Base-by-base conservation (phyloP, 768 basidiomycete species). In the Pisolithus orientalis region DNA sequence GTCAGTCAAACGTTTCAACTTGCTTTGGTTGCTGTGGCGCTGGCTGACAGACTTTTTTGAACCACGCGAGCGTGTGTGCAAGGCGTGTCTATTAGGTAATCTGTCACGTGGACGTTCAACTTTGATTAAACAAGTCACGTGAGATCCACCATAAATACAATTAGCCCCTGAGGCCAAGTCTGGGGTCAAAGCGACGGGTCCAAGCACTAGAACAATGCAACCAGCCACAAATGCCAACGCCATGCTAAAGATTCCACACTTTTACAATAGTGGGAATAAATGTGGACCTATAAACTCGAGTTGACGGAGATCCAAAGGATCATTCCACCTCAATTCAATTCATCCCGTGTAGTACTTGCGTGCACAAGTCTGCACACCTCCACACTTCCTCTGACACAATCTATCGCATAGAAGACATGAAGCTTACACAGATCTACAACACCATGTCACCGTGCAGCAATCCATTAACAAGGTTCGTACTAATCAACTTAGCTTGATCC, bases 11-110 rank as follows among this genome's bases (percentile, higher is more conserved):
- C 21, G 21, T 21, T 21, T 21, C 21, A 47, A 34, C 34, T 47
- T 40, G 55, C 46, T 44, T 25, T 42, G 47, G 29, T 38, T 27
- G 14, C 54, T 53, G 57, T 38, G 13, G 6, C 9, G 38, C 24
- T 40, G 54, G 51, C 54, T 58, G 48, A 55, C 57, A 11, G 34
- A 50, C 50, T 47, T 34, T 47, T 47, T 37, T 39, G 39, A 50
- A 50, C 54, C 39, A 37, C 51, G 55, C 48, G 58, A 59, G 62
- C 47, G 49, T 31, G 49, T 31, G 39, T 17, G 45, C 17, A 34
- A 31, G 49, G 60, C 66, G 66, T 69, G 66, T 68, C 52, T 57
- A 49, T 65, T 65, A 67, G 31, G 44, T 65, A 65, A 65, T 11
- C 0, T 4, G 5, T 68, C 65, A 67, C 65, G 66, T 68, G 65